Evolutionary conservation across 202 grass and related monocot genomes (phyloP), one percentile per base, ranked within the genome.

Genomic region (Zoysia matrella): DNA sequence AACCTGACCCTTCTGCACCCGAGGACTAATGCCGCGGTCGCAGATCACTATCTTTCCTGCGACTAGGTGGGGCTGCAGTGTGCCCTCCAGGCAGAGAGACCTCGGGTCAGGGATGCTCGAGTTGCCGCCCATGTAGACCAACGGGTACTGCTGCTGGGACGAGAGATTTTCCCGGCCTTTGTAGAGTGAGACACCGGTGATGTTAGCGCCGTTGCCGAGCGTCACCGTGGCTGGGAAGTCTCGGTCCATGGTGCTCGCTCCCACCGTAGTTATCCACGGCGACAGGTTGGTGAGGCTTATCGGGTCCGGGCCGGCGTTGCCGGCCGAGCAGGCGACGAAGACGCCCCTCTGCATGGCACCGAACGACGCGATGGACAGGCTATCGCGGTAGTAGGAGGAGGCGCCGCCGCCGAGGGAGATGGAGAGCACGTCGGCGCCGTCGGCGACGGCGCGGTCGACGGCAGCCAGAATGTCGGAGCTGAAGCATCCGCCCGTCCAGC

Each of bases 381-480:
- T 95, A 77, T 99, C 96, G 9, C 68, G 89, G 86, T 88, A 89
- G 75, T 99, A 99, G 1, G 85, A 73, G 47, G 91, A 88, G 12
- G 92, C 83, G 8, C 92, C 92, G 15, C 95, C 92, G 10, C 95
- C 95, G 42, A 98, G 92, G 47, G 92, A 95, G 87, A 98, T 91
- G 85, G 95, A 98, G 74, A 98, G 86, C 69, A 98, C 89, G 82
- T 98, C 89, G 65, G 95, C 95, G 36, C 95, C 95, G 79, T 98
- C 96, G 43, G 92, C 80, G 55, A 99, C 96, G 8, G 93, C 96
- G 15, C 89, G 84, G 9, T 95, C 93, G 53, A 95, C 92, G 42
- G 96, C 96, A 2, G 92, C 96, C 43, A 95, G 83, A 79, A 99
- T 99, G 83, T 99, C 96, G 73, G 96, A 99, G 90, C 91, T 95